These are phyloP conservation scores for Prunus mume DNA, from an alignment of 306 rosid species.

Conservation along the genomic window DNA sequence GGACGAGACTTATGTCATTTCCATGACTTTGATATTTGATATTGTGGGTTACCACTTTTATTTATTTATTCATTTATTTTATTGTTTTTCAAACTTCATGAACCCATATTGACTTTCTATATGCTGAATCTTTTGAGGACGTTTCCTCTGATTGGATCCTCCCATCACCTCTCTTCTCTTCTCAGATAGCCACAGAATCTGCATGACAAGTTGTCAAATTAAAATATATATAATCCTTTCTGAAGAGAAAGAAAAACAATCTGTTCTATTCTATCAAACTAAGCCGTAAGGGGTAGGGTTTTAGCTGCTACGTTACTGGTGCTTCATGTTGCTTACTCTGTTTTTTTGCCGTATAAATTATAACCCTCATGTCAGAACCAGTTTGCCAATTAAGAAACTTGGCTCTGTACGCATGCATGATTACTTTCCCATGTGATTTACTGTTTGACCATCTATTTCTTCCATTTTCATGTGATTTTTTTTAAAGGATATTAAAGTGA, in stretches of 20 bases:
- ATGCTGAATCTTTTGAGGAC: slow-evolving; percentile 42
- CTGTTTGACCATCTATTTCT: neutral
- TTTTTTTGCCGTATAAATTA: neutral
- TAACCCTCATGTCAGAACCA: neutral
- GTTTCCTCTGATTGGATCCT: slow-evolving; percentile 64
- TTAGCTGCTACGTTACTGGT: neutral
- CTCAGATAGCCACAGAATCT: slow-evolving; percentile 47
- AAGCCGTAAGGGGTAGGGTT: neutral
- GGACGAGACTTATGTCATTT: slow-evolving; percentile 18
- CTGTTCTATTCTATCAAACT: too few relatives aligned
- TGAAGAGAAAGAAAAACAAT: too few relatives aligned
- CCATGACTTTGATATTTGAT: slow-evolving; percentile 12
- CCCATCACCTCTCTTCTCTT: slow-evolving; percentile 35
- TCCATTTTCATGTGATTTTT: neutral
- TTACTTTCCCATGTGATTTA: neutral
- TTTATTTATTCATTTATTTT: neutral
- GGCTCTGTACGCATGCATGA: neutral
- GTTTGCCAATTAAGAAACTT: neutral
- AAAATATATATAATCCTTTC: neutral
- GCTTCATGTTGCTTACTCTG: neutral
- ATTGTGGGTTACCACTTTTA: slow-evolving; percentile 15
- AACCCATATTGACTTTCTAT: slow-evolving; percentile 55
- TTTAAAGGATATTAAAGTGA: neutral
- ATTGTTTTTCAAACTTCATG: slow-evolving; percentile 33
- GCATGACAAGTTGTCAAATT: slow-evolving; percentile 39